phyloP scores from a whole-genome alignment of 2,329 filamentous ascomycete genomes.

The Plenodomus biglobosus region DNA sequence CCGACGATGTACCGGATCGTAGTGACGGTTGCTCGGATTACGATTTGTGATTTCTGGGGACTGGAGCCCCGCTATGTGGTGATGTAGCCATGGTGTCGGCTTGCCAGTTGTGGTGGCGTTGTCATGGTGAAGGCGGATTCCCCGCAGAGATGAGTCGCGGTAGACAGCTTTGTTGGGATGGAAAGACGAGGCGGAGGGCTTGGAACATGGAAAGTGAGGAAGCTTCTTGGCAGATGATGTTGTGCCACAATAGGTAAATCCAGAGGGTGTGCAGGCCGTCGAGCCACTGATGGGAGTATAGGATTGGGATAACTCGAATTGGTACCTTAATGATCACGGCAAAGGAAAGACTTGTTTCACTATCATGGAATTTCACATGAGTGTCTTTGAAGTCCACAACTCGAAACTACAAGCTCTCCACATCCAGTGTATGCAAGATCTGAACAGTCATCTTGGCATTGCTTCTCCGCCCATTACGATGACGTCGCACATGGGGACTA shows the following conservation, averaged over 20 bases:
- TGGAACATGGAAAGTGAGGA: neutral
- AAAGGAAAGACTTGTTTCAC: neutral
- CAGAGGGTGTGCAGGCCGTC: no score
- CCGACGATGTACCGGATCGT: neutral
- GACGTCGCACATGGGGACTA: constrained; percentile 15
- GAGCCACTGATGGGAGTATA: neutral
- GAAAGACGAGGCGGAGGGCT: neutral
- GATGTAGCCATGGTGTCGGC: neutral
- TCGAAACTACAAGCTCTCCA: constrained; percentile 3
- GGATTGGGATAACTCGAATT: neutral
- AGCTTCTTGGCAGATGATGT: neutral
- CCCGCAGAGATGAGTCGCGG: neutral
- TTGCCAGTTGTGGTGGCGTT: neutral
- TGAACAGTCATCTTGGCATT: constrained; percentile 23
- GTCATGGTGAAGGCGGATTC: neutral
- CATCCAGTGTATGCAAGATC: constrained; percentile 16
- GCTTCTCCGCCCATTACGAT: constrained; percentile 15
- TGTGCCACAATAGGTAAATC: neutral
- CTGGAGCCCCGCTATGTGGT: neutral
- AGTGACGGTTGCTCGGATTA: neutral
- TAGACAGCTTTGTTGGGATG: neutral
- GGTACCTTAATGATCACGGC: neutral
- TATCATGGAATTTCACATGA: neutral
- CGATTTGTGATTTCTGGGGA: neutral
- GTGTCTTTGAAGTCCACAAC: neutral